Evolutionary conservation across 2,329 filamentous ascomycete genomes (phyloP).

Genomic region (Talaromyces funiculosus): DNA sequence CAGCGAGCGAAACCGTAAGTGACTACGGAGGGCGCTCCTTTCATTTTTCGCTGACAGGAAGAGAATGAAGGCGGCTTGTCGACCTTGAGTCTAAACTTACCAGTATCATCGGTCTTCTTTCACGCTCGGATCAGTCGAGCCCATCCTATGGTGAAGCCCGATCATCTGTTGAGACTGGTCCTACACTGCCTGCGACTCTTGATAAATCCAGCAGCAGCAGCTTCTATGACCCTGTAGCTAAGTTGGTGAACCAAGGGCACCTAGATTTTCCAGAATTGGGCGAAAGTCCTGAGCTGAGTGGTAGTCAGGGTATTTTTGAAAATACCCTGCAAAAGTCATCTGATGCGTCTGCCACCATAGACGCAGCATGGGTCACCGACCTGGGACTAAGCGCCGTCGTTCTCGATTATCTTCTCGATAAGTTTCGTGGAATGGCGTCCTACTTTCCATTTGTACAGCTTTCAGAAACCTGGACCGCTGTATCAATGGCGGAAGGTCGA

Average conservation of each 20-base stretch:
- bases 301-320: neutral
- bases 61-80: constrained; percentile 13
- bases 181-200: neutral
- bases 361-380: neutral
- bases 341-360: neutral
- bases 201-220: neutral
- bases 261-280: neutral
- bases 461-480: constrained; percentile 11
- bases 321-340: neutral
- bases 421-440: constrained; percentile 15
- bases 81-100: constrained; percentile 16
- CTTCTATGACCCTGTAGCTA: neutral
- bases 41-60: constrained; percentile 6
- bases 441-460: constrained; percentile 17
- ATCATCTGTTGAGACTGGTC: neutral
- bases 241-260: neutral
- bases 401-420: constrained; percentile 14
- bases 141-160: neutral
- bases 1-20: constrained; percentile 14
- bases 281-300: neutral
- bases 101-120: constrained; percentile 16
- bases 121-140: constrained; percentile 8
- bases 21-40: neutral
- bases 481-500: constrained; percentile 16
- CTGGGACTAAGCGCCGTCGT: neutral